Base-by-base conservation (phyloP, 768 basidiomycete genomes). In the Hericium erinaceus region DNA sequence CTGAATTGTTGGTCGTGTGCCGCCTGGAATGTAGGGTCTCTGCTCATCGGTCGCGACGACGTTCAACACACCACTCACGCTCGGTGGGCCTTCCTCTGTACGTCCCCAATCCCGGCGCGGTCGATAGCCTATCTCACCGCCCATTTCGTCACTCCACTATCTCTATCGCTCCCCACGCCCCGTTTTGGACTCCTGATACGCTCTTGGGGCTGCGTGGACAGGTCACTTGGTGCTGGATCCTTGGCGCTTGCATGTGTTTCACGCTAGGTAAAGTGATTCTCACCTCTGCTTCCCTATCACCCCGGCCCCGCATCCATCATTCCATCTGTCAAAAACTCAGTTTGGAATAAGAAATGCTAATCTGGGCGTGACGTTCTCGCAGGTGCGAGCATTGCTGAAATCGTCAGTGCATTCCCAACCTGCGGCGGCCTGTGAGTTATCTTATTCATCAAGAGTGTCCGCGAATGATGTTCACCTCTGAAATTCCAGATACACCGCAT, bases 41-140 rank as follows among this genome's bases (percentile, higher is more conserved):
- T 87, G 85, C 71, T 87, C 86, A 0, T 84, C 83, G 66, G 79
- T 90, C 48, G 83, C 87, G 2, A 89, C 87, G 24, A 89, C 87
- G 1, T 87, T 90, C 75, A 84, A 88, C 63, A 87, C 85, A 0
- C 87, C 87, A 0, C 70, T 89, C 12, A 72, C 80, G 15, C 75
- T 83, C 6, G 87, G 87, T 13, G 87, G 87, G 6, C 87, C 87
- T 16, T 73, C 87, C 53, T 81, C 84, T 39, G 85, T 86, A 58
- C 62, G 76, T 67, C 40, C 54, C 6, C 22, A 46, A n/a, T 7
- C 44, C 16, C 20, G 4, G n/a, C 44, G 16, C 44, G 44, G 8
- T 46, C 11, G 20, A 18, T 46, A 46, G 9, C 16, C 8, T 46
- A n/a, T n/a, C 44, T 46, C 33, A 33, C 33, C 33, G 6, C 33